Evolutionary conservation across 805 yeast genomes (phyloP), one percentile per base, ranked within the genome.

Genomic region (Nakazawaea ernobii): DNA sequence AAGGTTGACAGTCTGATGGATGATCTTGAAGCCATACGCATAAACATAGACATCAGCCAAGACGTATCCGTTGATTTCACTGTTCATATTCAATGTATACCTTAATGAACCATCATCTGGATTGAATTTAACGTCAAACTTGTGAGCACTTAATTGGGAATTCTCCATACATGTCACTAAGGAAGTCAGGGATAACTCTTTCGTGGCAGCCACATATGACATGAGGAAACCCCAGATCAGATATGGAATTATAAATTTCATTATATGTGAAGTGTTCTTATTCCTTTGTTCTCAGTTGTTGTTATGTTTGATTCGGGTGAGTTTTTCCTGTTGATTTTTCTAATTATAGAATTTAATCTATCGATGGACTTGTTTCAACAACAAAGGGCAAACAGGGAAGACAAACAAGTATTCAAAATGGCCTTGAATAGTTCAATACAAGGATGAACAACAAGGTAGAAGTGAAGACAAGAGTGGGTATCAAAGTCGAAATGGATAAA

Each of bases 161-260:
- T 78, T 69, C 50, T 81, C 86, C 86, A 84, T 84, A 68, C 97
- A 91, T 8, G 95, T 80, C 42, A 90, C 96, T 53, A 91, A 73
- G 3, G 97, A 86, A 13, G 84, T 70, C 8, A 96, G 96, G 17
- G 60, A 59, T 17, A 82, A 61, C 30, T 61, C 56, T 11, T 17
- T 37, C 14, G 8, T 37, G 13, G 39, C 39, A 1, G 29, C 15
- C 13, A 37, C 39, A 4, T 17, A 27, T 7, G 39, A 30, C n/a
- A 30, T 4, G 33, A 30, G 33, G 4, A 30, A 3, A 20, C 24
- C 24, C 24, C 24, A 20, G 24, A 20, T 20, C 24, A 20, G 5
- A 20, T 20, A 20, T 20, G 24, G 24, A 20, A 20, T 20, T 20
- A 20, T 20, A 20, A 20, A 20, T 20, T 5, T 20, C 24, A 20